Conservation (phyloP, 2,329 filamentous ascomycete species). For the Colletotrichum gloeosporioides region DNA sequence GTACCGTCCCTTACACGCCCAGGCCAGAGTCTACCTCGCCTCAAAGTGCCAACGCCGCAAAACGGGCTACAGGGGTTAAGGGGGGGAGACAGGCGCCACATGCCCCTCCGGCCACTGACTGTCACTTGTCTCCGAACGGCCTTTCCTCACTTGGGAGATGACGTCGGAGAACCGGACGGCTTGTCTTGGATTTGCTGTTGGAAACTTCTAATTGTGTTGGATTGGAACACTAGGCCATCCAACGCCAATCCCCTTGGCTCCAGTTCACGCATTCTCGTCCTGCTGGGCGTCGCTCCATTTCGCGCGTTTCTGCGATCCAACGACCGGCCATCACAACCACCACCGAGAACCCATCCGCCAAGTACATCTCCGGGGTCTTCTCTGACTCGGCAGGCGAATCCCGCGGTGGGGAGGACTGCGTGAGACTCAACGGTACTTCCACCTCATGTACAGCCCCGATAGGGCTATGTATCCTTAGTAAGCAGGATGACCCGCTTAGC, state of each 20-base stretch:
- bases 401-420: background rate
- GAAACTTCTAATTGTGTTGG: background rate
- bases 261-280: background rate
- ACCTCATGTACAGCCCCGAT: background rate
- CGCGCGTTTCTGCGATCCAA: background rate
- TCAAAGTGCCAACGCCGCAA: background rate
- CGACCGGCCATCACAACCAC: background rate
- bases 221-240: background rate
- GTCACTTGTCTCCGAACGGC: conserved; percentile 11
- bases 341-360: background rate
- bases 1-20: background rate
- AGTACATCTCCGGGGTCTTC: background rate
- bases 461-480: background rate
- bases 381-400: conserved; percentile 1
- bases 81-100: conserved; percentile 14
- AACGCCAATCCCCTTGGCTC: background rate
- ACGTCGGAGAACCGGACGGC: conserved; percentile 8
- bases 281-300: background rate
- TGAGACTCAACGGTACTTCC: background rate
- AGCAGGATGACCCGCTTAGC: background rate
- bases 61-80: conserved; percentile 3
- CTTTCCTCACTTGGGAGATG: conserved; percentile 11
- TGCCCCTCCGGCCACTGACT: background rate
- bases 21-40: background rate
- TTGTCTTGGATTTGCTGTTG: conserved; percentile 1